Conservation (phyloP, 1,139 yeast species). For the Blastobotrys buckinghamii region DNA sequence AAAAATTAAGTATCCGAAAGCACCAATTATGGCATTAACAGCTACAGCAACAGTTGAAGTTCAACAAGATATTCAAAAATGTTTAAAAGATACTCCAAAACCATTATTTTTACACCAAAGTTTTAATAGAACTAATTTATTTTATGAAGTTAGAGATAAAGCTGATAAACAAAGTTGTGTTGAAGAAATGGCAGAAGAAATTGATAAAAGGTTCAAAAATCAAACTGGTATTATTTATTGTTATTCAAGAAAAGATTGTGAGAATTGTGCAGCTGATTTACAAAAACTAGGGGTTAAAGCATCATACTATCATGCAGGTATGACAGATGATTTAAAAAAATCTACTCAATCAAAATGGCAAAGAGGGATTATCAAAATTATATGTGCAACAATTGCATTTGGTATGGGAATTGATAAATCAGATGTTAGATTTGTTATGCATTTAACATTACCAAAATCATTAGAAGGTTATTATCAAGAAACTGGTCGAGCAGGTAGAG, state of each 20-base stretch:
- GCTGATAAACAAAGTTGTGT: conserved; percentile 44
- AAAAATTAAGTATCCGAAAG: conserved; percentile 64
- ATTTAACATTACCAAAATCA: conserved; percentile 82
- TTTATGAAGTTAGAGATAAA: conserved; percentile 70
- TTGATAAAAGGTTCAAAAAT: conserved; percentile 46
- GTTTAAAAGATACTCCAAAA: conserved; percentile 31
- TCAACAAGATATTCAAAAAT: conserved; percentile 61
- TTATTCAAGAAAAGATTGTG: conserved; percentile 85
- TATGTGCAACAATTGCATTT: conserved; percentile 96
- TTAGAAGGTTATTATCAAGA: conserved; percentile 96
- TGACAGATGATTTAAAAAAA: conserved; percentile 70
- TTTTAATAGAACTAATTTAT: conserved; percentile 83
- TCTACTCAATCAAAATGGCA: conserved; percentile 81
- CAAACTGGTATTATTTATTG: conserved; percentile 91
- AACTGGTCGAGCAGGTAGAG: conserved; percentile 99
- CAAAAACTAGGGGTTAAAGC: conserved; percentile 56
- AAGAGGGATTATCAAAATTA: conserved; percentile 57
- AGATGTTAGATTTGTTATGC: conserved; percentile 87
- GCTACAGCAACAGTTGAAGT: conserved; percentile 97
- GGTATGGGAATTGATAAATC: conserved; percentile 99
- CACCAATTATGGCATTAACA: conserved; percentile 93
- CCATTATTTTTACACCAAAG: conserved; percentile 59
- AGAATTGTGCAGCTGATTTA: conserved; percentile 64
- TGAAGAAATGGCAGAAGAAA: conserved; percentile 53
- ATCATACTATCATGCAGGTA: conserved; percentile 89